Percentiles rank a stretch among this genome's conserved stretches.
These are phyloP conservation scores for Coprinellus aureogranulatus DNA, from an alignment of 768 basidiomycete genomes.

Conservation along the genomic window DNA sequence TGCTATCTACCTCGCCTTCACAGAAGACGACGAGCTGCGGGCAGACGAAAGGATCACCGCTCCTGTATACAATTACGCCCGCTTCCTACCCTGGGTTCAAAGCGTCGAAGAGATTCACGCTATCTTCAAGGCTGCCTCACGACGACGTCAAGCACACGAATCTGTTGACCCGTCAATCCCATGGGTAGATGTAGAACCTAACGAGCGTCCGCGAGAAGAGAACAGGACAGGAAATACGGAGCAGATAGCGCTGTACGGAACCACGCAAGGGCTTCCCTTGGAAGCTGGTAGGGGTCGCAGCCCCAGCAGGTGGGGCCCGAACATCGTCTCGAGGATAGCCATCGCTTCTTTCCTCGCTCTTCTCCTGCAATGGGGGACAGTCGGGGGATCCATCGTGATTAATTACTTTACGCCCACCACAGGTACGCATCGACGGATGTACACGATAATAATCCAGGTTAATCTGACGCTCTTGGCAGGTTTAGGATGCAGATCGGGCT, in stretches of 20 bases:
- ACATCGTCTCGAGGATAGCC: constrained; percentile 12
- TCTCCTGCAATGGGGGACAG: constrained; percentile 24
- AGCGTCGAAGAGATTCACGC: constrained; percentile 11
- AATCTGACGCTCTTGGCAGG: constrained; percentile 15
- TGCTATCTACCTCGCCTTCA: not conserved
- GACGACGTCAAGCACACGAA: constrained; percentile 3
- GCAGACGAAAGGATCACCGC: constrained; percentile 16
- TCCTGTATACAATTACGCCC: constrained; percentile 22
- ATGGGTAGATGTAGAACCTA: not conserved
- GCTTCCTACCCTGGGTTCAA: constrained; percentile 19
- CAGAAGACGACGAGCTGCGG: not conserved
- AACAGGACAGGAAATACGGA: not conserved
- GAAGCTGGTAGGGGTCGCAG: too few relatives aligned
- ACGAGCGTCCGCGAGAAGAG: not conserved
- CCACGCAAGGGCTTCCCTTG: not conserved
- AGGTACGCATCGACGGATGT: constrained; percentile 13
- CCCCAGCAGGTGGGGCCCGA: constrained; percentile 4
- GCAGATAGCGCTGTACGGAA: not conserved
- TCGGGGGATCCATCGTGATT: constrained; percentile 21
- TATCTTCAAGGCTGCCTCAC: constrained; percentile 11
- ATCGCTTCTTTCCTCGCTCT: constrained; percentile 16
- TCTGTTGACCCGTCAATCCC: not conserved
- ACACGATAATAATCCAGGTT: not conserved
- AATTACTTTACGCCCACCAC: constrained; percentile 21
- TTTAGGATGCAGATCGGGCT: constrained; percentile 31